Base-by-base conservation (phyloP, 306 rosid species). In the Rosa lucieae region DNA sequence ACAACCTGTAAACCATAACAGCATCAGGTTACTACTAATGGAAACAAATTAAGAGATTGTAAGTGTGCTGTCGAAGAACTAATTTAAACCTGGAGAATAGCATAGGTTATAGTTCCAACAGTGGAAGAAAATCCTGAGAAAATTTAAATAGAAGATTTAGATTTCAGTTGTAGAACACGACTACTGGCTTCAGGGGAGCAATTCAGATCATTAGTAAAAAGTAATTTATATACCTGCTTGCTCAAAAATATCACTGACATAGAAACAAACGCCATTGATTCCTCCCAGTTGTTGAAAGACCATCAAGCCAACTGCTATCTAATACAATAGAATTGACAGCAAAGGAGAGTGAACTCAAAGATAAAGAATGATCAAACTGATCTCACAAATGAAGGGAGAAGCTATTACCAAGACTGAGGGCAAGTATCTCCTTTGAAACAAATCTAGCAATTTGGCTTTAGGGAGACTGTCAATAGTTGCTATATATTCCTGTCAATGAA, bases 271-370 rank as follows among this genome's bases (percentile, higher is more conserved):
- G 77, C 89, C 96, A 32, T 92, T 94, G 87, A 94, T 90, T 82
- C 97, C 98, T 39, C 97, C 98, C 6, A 92, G 77, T 81, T 92
- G 98, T 86, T 94, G 96, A 82, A 95, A 94, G 40, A 89, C 87
- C 97, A 92, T 92, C 72, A 92, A 86, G 21, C 97, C 97, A 51
- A 92, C 75, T 70, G 89, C 96, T 56, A 94, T 92, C 97, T 94
- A 85, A n/a, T 80, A 74, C 2, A 49, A 73, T 1, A 70, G n/a
- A 62, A 61, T 3, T 43, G 5, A 55, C 10, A 29, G 73, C 46
- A 35, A 39, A 53, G 14, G 37, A 23, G 55, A 23, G 13, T 61
- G 46, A 65, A 53, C 43, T 26, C 2, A 67, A 67, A 77, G 47
- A 66, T 23, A 73, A 26, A 26, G 17, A 39, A 73, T 70, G 53